Percentiles rank a stretch among this genome's conserved stretches.
These are phyloP conservation scores for Globisporangium cystogenes DNA, from an alignment of 352 stramenopile genomes.

Conservation along the genomic window DNA sequence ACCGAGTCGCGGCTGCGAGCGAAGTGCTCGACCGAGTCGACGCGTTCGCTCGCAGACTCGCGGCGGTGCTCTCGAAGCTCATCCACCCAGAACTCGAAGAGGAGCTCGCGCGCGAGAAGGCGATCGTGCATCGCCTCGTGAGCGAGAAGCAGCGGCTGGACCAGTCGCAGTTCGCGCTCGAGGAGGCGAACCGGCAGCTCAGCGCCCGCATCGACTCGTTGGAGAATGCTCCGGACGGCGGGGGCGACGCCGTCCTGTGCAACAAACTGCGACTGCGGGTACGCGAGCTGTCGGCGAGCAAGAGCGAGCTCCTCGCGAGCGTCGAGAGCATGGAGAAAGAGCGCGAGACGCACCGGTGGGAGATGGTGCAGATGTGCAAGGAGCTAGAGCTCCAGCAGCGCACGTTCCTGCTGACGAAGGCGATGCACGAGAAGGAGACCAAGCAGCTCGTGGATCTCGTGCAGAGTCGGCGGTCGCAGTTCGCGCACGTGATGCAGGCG, in stretches of 20 bases:
- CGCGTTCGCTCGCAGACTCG: slow-evolving; percentile 23
- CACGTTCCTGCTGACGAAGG: slow-evolving; percentile 38
- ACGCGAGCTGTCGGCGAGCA: slow-evolving; percentile 15
- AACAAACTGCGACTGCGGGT: slow-evolving; percentile 37
- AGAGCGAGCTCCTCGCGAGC: slow-evolving; percentile 16
- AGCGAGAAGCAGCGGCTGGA: slow-evolving; percentile 29
- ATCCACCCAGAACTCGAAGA: slow-evolving; percentile 32
- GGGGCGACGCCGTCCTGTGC: slow-evolving; percentile 45
- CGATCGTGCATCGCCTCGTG: slow-evolving; percentile 18
- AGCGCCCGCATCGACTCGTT: slow-evolving; percentile 25
- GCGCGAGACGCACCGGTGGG: slow-evolving; percentile 28
- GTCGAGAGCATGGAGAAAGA: slow-evolving; percentile 27
- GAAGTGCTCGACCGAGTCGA: slow-evolving; percentile 25
- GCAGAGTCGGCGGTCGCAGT: slow-evolving; percentile 31
- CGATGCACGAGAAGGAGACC: slow-evolving; percentile 70
- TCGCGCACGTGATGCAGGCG: slow-evolving; percentile 27
- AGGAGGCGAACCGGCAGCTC: slow-evolving; percentile 19
- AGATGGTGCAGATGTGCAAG: slow-evolving; percentile 22
- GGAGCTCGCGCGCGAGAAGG: slow-evolving; percentile 22
- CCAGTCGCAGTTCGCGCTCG: slow-evolving; percentile 12
- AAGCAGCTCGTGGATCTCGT: slow-evolving; percentile 45
- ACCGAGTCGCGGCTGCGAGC: slow-evolving; percentile 16
- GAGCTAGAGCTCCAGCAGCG: slow-evolving; percentile 31
- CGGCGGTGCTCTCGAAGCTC: slow-evolving; percentile 19
- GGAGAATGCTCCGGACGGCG: slow-evolving; percentile 26